phyloP scores from a whole-genome alignment of 1,284 basidiomycete genomes.

The Hemileccinum hortonii region DNA sequence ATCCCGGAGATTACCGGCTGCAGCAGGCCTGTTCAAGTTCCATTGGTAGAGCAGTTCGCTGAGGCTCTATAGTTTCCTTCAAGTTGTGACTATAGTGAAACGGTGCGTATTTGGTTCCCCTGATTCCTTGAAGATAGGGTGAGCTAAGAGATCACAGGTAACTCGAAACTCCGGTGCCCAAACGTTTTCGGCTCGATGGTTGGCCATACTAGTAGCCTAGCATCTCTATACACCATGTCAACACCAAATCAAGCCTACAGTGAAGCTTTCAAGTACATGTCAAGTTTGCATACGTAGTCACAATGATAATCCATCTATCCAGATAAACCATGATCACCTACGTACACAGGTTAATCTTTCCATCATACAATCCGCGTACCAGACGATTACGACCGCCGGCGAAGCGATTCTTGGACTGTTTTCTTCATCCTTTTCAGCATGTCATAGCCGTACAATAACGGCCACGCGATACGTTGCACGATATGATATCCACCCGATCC shows the following conservation, averaged over 20 bases:
- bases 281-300: not conserved
- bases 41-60: no score
- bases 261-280: not conserved
- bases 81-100: no score
- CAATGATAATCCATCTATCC: not conserved
- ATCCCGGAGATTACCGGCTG: no score
- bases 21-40: no score
- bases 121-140: no score
- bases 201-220: no score
- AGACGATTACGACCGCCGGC: not conserved
- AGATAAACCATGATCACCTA: slow-evolving; percentile 4
- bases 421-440: not conserved
- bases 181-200: no score
- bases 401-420: not conserved
- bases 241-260: not conserved
- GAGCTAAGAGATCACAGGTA: no score
- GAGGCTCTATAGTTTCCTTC: no score
- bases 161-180: no score
- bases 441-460: slow-evolving; percentile 8
- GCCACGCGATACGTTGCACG: slow-evolving; percentile 22
- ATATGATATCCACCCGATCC: slow-evolving; percentile 1
- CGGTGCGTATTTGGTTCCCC: no score
- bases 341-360: not conserved
- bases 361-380: not conserved
- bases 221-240: no score